These are phyloP conservation scores for Cyberlindnera nakhonratchasimensis DNA, from an alignment of 805 yeast species.

Conservation along the genomic window DNA sequence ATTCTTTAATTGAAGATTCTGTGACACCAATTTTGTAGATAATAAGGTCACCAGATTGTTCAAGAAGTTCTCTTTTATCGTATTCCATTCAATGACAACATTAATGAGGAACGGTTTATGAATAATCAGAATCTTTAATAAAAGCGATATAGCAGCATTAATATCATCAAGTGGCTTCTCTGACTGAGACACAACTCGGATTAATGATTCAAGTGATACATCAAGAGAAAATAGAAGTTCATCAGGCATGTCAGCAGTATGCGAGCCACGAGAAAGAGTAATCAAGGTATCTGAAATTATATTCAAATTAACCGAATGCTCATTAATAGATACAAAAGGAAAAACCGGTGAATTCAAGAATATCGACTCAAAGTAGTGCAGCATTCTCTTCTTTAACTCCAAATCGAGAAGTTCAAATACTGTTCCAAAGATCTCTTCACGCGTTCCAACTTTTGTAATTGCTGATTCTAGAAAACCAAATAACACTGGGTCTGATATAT, in stretches of 20 bases:
- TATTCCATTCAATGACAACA: slow-evolving; percentile 40
- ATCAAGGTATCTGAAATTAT: slow-evolving; percentile 21
- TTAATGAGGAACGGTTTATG: slow-evolving; percentile 50
- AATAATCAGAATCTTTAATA: slow-evolving; percentile 53
- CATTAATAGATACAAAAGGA: slow-evolving; percentile 29
- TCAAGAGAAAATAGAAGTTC: slow-evolving; percentile 40
- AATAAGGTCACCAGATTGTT: slow-evolving; percentile 45
- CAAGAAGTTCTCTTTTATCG: slow-evolving; percentile 44
- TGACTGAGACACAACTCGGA: slow-evolving; percentile 22
- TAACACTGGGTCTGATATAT: slow-evolving; percentile 13
- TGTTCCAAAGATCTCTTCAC: slow-evolving; percentile 31
- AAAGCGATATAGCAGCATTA: slow-evolving; percentile 39
- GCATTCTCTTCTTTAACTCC: slow-evolving; percentile 30
- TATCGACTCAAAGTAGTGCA: slow-evolving; percentile 38
- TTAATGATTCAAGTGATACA: slow-evolving; percentile 36
- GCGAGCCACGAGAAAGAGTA: slow-evolving; percentile 18
- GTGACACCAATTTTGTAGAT: slow-evolving; percentile 40
- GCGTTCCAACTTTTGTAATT: slow-evolving; percentile 2
- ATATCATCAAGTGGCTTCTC: slow-evolving; percentile 16
- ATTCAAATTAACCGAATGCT: slow-evolving; percentile 10
- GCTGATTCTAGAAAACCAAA: slow-evolving; percentile 11
- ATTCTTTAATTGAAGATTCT: slow-evolving; percentile 49
- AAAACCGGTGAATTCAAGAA: slow-evolving; percentile 40
- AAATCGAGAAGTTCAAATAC: slow-evolving; percentile 37
- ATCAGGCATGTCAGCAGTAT: slow-evolving; percentile 27